phyloP scores from a whole-genome alignment of 1,139 yeast genomes.

The Nadsonia commutata region DNA sequence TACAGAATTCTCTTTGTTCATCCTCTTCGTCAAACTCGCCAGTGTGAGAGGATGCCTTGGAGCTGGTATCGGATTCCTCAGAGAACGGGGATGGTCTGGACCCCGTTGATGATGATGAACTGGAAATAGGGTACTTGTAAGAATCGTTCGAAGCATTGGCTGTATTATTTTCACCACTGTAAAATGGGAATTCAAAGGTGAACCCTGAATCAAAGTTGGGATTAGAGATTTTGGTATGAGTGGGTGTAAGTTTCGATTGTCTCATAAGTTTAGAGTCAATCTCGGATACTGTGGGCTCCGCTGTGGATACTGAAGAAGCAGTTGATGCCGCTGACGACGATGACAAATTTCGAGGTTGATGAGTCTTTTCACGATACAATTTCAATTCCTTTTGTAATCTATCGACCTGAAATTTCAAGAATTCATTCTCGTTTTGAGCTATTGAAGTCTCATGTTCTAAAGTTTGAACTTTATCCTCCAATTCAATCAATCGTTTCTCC shows the following conservation, averaged over 20 bases:
- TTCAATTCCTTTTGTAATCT: conserved; percentile 59
- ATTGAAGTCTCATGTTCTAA: conserved; percentile 58
- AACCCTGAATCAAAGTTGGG: not conserved
- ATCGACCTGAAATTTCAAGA: conserved; percentile 61
- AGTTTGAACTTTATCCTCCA: conserved; percentile 59
- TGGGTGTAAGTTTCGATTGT: too few relatives aligned
- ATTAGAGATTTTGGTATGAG: too few relatives aligned
- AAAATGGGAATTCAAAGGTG: conserved; percentile 31
- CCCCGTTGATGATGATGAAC: conserved; percentile 8
- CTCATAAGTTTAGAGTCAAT: too few relatives aligned
- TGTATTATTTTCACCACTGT: conserved; percentile 8
- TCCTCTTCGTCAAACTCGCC: not conserved
- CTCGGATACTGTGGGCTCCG: too few relatives aligned
- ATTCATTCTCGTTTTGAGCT: conserved; percentile 54
- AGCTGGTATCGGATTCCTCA: conserved; percentile 11
- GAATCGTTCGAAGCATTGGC: not conserved
- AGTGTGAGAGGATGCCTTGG: conserved; percentile 7
- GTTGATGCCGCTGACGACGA: too few relatives aligned
- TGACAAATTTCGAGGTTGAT: not conserved
- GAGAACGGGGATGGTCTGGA: conserved; percentile 6
- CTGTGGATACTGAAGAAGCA: too few relatives aligned
- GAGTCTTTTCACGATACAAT: conserved; percentile 26
- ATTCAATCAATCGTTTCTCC: conserved; percentile 71
- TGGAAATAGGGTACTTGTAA: conserved; percentile 1
- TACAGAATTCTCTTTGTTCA: conserved; percentile 36